Conservation (phyloP, 1,284 basidiomycete genomes). For the Ceratobasidium theobromae region DNA sequence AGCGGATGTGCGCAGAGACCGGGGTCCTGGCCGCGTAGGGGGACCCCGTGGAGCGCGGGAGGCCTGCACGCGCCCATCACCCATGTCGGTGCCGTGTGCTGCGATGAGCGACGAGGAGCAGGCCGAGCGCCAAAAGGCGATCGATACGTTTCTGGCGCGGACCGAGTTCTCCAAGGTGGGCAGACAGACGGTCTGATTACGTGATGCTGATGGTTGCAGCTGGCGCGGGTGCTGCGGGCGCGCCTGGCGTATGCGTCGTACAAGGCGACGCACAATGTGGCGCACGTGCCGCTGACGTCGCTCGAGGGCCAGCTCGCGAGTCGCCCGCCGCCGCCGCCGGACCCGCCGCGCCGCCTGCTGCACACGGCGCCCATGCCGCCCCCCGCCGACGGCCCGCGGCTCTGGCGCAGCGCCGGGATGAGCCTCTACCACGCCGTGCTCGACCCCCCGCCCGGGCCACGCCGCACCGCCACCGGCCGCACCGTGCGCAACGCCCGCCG, state of each 20-base stretch:
- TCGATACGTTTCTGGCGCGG: constrained; percentile 70
- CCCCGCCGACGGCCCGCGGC: constrained; percentile 37
- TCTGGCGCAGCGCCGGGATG: constrained; percentile 26
- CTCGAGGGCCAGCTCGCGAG: constrained; percentile 59
- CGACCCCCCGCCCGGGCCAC: constrained; percentile 32
- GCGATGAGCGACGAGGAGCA: constrained; percentile 44
- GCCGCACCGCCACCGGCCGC: constrained; percentile 24
- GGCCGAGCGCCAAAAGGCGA: constrained; percentile 61
- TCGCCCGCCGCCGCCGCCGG: constrained; percentile 51
- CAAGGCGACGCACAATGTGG: constrained; percentile 71
- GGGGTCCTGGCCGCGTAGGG: not conserved
- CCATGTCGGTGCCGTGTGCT: not conserved
- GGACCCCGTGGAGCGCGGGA: not conserved
- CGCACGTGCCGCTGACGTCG: constrained; percentile 63
- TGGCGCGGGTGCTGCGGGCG: constrained; percentile 72
- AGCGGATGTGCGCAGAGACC: not conserved
- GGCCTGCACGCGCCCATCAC: not conserved
- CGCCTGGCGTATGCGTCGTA: constrained; percentile 76
- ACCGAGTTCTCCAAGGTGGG: constrained; percentile 74
- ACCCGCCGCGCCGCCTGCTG: constrained; percentile 48
- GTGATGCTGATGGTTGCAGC: constrained; percentile 47
- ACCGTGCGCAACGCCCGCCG: constrained; percentile 33
- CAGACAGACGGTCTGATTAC: not conserved
- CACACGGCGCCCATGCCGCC: constrained; percentile 40
- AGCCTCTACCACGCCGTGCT: constrained; percentile 28